Evolutionary conservation across 306 rosid genomes (phyloP), one percentile per base, ranked within the genome.

Genomic region (Vigna trinervia): DNA sequence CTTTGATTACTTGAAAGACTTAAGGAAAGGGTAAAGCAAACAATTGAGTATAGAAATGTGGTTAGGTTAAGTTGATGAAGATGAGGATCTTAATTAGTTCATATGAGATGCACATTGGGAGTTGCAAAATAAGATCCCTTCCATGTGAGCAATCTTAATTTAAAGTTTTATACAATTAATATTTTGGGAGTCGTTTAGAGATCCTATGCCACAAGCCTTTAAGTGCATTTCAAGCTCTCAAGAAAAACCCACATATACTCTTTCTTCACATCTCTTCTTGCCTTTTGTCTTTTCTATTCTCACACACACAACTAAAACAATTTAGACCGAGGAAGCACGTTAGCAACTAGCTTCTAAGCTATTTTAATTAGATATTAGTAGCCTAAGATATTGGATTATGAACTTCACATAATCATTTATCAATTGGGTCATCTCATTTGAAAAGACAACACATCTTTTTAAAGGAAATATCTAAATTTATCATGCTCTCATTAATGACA

Each of bases 191-290:
- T 88, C 52, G 23, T 75, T 82, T 64, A 87, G 69, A 81, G 86
- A 87, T 87, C 88, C 90, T 71, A 82, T 81, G 81, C 58, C 32
- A n/a, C 32, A 71, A 71, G 50, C 78, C 89, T 81, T 85, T 83
- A 81, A 80, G 93, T 87, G 80, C 69, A 63, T 57, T 81, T 83
- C 81, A 84, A 85, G 89, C 30, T 73, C 38, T 76, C 85, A 76
- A 80, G 82, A 75, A 81, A 39, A 85, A 81, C 85, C 69, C 76
- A 78, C 17, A 17, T 23, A 23, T 46, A 54, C 69, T 58, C 69
- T 69, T 54, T 53, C n/a, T 54, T 79, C 73, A 26, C 51, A 47
- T 22, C 64, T 68, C 68, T 88, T 73, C n/a, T 4, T 11, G 48
- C 75, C 59, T 52, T 58, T 79, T 46, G 56, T 74, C 75, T 63